phyloP scores from a whole-genome alignment of 1,284 basidiomycete species.

The Malassezia furfur region DNA sequence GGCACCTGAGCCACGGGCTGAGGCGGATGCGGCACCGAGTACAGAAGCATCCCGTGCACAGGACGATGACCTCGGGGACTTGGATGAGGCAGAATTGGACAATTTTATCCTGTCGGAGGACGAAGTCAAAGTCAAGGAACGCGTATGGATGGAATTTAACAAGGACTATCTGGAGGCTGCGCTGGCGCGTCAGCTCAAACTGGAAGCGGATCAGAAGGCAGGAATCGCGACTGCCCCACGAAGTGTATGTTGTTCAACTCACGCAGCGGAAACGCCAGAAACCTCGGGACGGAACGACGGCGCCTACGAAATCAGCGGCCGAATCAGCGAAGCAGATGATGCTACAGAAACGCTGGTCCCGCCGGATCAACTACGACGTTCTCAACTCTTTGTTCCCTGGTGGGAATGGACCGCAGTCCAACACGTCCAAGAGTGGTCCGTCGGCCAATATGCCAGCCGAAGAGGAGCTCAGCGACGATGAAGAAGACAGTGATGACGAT shows the following conservation, averaged over 20 bases:
- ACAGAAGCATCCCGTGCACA: neutral
- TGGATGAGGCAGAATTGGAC: slow-evolving; percentile 91
- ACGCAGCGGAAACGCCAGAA: slow-evolving; percentile 34
- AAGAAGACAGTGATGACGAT: slow-evolving; percentile 19
- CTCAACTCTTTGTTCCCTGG: slow-evolving; percentile 35
- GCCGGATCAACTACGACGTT: slow-evolving; percentile 46
- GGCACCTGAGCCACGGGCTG: neutral
- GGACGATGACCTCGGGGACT: slow-evolving; percentile 20
- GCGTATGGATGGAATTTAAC: slow-evolving; percentile 94
- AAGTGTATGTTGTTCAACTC: slow-evolving; percentile 13
- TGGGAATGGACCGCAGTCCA: slow-evolving; percentile 1
- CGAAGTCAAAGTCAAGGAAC: slow-evolving; percentile 79
- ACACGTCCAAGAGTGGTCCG: neutral
- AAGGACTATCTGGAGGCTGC: slow-evolving; percentile 76
- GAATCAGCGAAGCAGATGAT: slow-evolving; percentile 45
- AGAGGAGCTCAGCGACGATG: slow-evolving; percentile 16
- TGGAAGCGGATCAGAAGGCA: slow-evolving; percentile 42
- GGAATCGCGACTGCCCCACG: slow-evolving; percentile 31
- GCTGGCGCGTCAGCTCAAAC: slow-evolving; percentile 42
- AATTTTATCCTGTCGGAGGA: slow-evolving; percentile 67
- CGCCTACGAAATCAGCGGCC: slow-evolving; percentile 38
- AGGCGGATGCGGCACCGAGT: neutral
- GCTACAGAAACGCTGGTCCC: slow-evolving; percentile 40
- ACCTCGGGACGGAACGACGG: slow-evolving; percentile 34
- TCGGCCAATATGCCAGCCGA: slow-evolving; percentile 11